A percentile compares a stretch with the other conserved stretches of the same genome.
Conservation (phyloP, 768 basidiomycete species). For the Leccinum variicolor region DNA sequence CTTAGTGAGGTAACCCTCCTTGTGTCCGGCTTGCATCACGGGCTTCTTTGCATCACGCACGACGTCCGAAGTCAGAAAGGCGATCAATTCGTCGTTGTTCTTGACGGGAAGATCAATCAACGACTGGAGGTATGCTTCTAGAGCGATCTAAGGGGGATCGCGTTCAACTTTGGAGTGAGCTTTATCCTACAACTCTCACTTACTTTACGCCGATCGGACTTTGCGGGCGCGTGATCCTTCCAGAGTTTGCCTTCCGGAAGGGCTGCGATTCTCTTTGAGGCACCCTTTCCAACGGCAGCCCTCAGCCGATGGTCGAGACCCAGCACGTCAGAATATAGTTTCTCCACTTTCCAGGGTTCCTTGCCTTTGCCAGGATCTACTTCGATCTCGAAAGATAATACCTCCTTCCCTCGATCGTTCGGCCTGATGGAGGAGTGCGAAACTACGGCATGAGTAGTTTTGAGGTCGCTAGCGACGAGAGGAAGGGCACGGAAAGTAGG, state of each 20-base stretch:
- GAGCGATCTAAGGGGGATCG: constrained; percentile 46
- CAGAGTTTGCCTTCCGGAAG: constrained; percentile 92
- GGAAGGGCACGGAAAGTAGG: constrained; percentile 71
- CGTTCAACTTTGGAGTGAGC: constrained; percentile 3
- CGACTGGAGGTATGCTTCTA: constrained; percentile 85
- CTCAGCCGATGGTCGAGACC: constrained; percentile 80
- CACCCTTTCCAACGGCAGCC: constrained; percentile 49
- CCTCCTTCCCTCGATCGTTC: constrained; percentile 90
- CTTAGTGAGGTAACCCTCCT: constrained; percentile 95
- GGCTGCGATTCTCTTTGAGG: constrained; percentile 72
- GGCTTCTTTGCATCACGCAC: constrained; percentile 73
- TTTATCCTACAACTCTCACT: constrained; percentile 19
- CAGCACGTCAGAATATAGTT: constrained; percentile 92
- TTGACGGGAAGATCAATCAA: constrained; percentile 79
- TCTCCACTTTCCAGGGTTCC: constrained; percentile 82
- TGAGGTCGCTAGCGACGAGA: constrained; percentile 67
- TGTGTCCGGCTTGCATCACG: constrained; percentile 78
- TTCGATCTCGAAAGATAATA: constrained; percentile 79
- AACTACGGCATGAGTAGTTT: constrained; percentile 65
- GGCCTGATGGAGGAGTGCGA: constrained; percentile 81
- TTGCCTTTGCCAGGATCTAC: constrained; percentile 73
- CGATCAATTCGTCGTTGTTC: constrained; percentile 85
- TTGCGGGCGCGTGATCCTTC: constrained; percentile 96
- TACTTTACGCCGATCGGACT: constrained; percentile 95
- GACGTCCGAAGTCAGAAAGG: constrained; percentile 90